A percentile compares a stretch with the other conserved stretches of the same genome.
Evolutionary conservation across 2,329 filamentous ascomycete genomes (phyloP).

Genomic region (Herpomyces periplanetae): DNA sequence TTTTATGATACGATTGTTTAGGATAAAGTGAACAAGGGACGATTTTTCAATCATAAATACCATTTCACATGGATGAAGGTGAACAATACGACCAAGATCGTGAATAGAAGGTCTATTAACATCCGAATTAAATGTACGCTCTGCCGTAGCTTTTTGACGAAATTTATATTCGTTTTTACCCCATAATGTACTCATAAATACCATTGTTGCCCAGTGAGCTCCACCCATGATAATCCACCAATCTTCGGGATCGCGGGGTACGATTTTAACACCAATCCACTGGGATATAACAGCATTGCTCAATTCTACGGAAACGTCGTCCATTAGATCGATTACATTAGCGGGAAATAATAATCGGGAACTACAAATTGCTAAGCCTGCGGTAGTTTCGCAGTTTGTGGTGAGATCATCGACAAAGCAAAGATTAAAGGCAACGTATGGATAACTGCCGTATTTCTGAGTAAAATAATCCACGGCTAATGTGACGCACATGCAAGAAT

Average conservation of each 20-base stretch:
- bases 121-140: conserved; percentile 43
- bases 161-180: conserved; percentile 85
- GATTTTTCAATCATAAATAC: conserved; percentile 77
- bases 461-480: conserved; percentile 63
- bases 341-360: conserved; percentile 47
- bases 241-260: conserved; percentile 39
- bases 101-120: conserved; percentile 42
- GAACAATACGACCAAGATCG: conserved; percentile 33
- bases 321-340: conserved; percentile 45
- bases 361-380: conserved; percentile 56
- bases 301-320: conserved; percentile 37
- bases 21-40: conserved; percentile 56
- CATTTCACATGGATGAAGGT: conserved; percentile 43
- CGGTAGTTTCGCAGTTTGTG: conserved; percentile 30
- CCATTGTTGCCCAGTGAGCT: conserved; percentile 72
- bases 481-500: conserved; percentile 51
- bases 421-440: conserved; percentile 63
- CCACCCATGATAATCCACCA: conserved; percentile 65
- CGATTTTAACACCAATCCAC: conserved; percentile 74
- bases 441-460: conserved; percentile 54
- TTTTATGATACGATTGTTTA: conserved; percentile 66
- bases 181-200: conserved; percentile 58
- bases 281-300: conserved; percentile 57
- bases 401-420: conserved; percentile 73
- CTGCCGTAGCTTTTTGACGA: conserved; percentile 45